Evolutionary conservation across 192 early-diverging fungal genomes (phyloP).

Genomic region (Coemansia erecta): DNA sequence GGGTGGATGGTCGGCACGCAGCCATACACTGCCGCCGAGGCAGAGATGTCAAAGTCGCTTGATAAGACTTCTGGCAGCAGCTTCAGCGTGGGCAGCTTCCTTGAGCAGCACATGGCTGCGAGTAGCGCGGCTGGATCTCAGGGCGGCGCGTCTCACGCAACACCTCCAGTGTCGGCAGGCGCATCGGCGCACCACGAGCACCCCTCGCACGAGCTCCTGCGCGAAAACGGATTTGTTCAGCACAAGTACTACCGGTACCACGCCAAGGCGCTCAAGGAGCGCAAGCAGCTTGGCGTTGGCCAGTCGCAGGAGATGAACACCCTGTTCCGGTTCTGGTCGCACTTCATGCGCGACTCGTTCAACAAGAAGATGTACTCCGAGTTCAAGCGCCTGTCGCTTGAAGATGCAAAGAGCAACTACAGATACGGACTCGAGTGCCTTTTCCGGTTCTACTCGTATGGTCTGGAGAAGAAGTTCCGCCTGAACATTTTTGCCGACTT

Average conservation of each 20-base stretch:
- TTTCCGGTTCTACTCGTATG: constrained; percentile 97
- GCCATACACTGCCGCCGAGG: constrained; percentile 59
- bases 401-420: constrained; percentile 83
- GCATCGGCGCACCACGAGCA: constrained; percentile 67
- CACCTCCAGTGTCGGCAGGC: background rate
- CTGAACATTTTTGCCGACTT: constrained; percentile 86
- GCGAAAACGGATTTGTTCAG: constrained; percentile 97
- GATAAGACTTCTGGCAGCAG: constrained; percentile 51
- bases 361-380: constrained; percentile 92
- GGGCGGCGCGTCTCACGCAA: background rate
- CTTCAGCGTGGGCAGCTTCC: constrained; percentile 33
- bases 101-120: constrained; percentile 29
- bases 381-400: constrained; percentile 85
- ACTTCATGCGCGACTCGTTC: constrained; percentile 96
- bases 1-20: constrained; percentile 76
- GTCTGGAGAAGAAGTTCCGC: constrained; percentile 86
- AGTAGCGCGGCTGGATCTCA: constrained; percentile 20
- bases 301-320: constrained; percentile 97
- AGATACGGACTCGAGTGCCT: constrained; percentile 96
- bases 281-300: constrained; percentile 85
- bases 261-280: constrained; percentile 89
- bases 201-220: constrained; percentile 88
- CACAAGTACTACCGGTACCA: constrained; percentile 96
- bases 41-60: constrained; percentile 54
- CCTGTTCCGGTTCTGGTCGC: constrained; percentile 95